Conservation (phyloP, 306 rosid genomes). For the Sicyos baderoa region DNA sequence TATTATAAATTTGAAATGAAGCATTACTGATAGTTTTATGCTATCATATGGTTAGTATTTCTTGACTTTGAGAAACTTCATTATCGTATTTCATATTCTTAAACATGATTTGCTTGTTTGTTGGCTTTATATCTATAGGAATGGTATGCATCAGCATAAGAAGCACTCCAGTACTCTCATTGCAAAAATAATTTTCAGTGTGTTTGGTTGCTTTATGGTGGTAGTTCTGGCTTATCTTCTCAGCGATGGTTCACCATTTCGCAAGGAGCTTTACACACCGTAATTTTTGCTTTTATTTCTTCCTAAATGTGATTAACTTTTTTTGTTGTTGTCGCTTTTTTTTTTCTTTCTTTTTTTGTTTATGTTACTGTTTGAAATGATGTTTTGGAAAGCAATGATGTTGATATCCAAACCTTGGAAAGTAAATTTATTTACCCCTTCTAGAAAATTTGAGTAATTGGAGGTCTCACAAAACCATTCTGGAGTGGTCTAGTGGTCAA, state of each 20-base stretch:
- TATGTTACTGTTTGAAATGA: not conserved
- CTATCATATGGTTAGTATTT: slow-evolving; percentile 2
- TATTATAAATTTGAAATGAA: not conserved
- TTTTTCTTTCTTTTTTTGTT: no score
- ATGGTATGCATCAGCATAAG: slow-evolving; percentile 26
- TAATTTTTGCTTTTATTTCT: slow-evolving; percentile 35
- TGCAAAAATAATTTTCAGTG: slow-evolving; percentile 45
- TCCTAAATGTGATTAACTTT: not conserved
- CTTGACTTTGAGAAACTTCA: slow-evolving; percentile 1
- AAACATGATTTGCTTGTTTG: not conserved
- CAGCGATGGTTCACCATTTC: slow-evolving; percentile 73
- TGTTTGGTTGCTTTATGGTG: slow-evolving; percentile 56
- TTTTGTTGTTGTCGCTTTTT: no score
- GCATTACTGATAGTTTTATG: not conserved
- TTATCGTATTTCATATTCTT: not conserved
- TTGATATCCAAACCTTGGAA: not conserved
- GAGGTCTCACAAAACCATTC: no score
- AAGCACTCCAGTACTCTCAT: slow-evolving; percentile 29
- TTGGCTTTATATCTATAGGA: slow-evolving; percentile 30
- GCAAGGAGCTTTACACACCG: slow-evolving; percentile 70
- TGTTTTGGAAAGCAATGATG: not conserved
- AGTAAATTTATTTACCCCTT: no score
- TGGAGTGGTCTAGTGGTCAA: no score
- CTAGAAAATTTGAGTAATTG: no score
- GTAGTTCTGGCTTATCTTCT: slow-evolving; percentile 52